Evolutionary conservation across 139 green algal genomes (phyloP).

Genomic region (Asterochloris sp.): DNA sequence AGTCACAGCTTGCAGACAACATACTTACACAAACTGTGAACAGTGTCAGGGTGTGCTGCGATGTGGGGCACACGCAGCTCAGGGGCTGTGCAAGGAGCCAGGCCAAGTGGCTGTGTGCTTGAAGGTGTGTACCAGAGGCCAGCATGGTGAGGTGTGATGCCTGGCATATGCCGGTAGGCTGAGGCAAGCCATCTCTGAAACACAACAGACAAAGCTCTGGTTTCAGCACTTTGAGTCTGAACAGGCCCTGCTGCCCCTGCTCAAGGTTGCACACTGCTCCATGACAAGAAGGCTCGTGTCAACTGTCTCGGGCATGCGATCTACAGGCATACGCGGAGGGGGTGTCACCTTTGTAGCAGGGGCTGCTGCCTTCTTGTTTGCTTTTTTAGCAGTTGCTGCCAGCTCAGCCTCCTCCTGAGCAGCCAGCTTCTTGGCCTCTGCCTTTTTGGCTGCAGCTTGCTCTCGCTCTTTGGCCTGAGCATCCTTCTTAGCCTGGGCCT

Average conservation of each 20-base stretch:
- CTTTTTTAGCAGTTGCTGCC: constrained; percentile 18
- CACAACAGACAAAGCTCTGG: too few species aligned
- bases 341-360: background rate
- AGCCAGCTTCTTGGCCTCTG: constrained; percentile 35
- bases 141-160: too few species aligned
- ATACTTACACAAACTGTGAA: background rate
- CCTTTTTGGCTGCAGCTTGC: constrained; percentile 38
- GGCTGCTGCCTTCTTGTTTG: constrained; percentile 7
- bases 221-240: too few species aligned
- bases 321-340: background rate
- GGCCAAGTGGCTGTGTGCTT: too few species aligned
- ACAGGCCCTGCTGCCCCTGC: too few species aligned
- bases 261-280: too few species aligned
- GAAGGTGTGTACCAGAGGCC: too few species aligned
- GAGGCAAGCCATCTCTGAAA: too few species aligned
- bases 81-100: too few species aligned
- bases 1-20: background rate
- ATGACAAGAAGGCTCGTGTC: background rate
- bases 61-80: background rate
- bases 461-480: constrained; percentile 31
- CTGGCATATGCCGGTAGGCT: too few species aligned
- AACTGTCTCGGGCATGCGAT: background rate
- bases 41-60: background rate
- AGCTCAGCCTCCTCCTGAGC: constrained; percentile 29
- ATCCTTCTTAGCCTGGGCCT: constrained; percentile 40